These are phyloP conservation scores for Emmonsia crescens DNA, from an alignment of 2,329 filamentous ascomycete genomes.

Conservation along the genomic window DNA sequence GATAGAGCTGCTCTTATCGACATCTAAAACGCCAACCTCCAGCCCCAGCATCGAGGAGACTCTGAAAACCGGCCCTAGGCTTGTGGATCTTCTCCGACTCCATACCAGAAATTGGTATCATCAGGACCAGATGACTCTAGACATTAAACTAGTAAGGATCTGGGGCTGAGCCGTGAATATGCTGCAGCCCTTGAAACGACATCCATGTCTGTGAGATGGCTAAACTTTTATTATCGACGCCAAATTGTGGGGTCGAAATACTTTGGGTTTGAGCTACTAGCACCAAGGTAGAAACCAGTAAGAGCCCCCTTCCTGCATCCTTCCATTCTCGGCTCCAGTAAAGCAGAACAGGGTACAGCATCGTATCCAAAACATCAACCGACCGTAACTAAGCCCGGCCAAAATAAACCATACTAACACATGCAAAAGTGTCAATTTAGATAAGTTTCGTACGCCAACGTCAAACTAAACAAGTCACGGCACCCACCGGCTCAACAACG, in stretches of 20 bases:
- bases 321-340: background rate
- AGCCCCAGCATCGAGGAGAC: background rate
- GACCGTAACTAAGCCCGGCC: background rate
- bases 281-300: background rate
- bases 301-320: background rate
- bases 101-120: background rate
- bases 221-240: background rate
- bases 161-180: background rate
- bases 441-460: background rate
- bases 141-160: background rate
- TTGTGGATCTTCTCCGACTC: background rate
- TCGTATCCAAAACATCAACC: background rate
- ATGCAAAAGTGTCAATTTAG: background rate
- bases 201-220: background rate
- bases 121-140: background rate
- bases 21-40: background rate
- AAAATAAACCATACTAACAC: background rate
- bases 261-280: background rate
- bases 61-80: background rate
- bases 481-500: background rate
- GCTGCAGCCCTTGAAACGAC: slow-evolving; percentile 3
- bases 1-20: background rate
- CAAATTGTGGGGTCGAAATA: background rate
- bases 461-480: background rate
- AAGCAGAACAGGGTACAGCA: background rate